phyloP scores from a whole-genome alignment of 768 basidiomycete genomes.

The Candolleomyces aberdarensis region DNA sequence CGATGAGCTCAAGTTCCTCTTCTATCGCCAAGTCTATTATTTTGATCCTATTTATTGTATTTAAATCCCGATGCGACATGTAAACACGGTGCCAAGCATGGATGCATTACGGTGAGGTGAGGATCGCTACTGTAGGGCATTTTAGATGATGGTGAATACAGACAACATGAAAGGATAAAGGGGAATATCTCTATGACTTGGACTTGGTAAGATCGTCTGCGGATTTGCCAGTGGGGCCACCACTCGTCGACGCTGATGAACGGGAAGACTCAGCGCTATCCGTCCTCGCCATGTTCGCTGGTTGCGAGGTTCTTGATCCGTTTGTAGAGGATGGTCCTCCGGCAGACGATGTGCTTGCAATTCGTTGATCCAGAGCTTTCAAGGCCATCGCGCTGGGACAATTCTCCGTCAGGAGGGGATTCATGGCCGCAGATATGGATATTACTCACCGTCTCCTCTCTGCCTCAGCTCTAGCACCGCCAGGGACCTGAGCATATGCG shows the following conservation, averaged over 20 bases:
- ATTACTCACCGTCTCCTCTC: constrained; percentile 81
- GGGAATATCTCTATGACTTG: background rate
- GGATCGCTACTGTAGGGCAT: no score
- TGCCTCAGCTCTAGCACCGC: constrained; percentile 91
- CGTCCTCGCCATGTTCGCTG: constrained; percentile 29
- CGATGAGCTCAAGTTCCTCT: no score
- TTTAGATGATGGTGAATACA: no score
- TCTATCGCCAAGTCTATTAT: no score
- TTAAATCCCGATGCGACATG: no score
- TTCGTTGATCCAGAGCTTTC: constrained; percentile 91
- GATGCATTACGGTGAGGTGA: no score
- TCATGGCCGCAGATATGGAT: background rate
- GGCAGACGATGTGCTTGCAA: constrained; percentile 63
- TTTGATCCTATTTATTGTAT: no score
- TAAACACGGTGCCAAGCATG: no score
- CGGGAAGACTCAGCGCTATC: constrained; percentile 28
- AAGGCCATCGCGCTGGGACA: constrained; percentile 82
- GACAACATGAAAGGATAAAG: background rate
- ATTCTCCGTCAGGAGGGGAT: constrained; percentile 4
- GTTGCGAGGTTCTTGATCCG: constrained; percentile 19
- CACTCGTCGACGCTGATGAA: constrained; percentile 18
- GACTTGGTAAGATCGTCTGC: background rate
- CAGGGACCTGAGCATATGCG: constrained; percentile 72
- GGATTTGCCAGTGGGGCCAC: background rate
- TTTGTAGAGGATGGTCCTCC: constrained; percentile 33